Conservation (phyloP, 2,329 filamentous ascomycete species). For the Ceratocystis harringtonii region DNA sequence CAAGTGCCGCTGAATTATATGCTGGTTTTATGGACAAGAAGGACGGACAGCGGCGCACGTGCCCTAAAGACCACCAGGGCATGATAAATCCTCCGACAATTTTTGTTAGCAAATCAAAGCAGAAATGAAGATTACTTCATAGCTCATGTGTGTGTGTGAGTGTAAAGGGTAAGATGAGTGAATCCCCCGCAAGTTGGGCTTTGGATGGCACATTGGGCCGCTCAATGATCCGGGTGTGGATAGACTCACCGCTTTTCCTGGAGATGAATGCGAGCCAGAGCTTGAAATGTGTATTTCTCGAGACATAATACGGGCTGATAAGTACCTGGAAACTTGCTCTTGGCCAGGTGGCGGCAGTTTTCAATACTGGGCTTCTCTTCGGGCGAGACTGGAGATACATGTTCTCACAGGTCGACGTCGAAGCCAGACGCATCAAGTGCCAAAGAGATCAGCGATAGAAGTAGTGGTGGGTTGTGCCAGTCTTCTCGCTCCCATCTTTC, state of each 20-base stretch:
- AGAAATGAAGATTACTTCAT: not conserved
- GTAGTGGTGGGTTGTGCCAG: too few relatives aligned
- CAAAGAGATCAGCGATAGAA: too few relatives aligned
- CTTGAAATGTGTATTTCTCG: too few relatives aligned
- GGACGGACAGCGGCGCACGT: not conserved
- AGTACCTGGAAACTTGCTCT: too few relatives aligned
- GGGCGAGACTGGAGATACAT: too few relatives aligned
- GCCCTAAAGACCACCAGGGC: not conserved
- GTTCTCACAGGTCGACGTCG: too few relatives aligned
- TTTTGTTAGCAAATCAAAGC: not conserved
- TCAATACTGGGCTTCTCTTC: too few relatives aligned
- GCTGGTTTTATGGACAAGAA: not conserved
- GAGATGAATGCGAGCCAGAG: not conserved
- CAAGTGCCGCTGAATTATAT: slow-evolving; percentile 6
- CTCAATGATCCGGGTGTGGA: not conserved
- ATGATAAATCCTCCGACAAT: slow-evolving; percentile 2
- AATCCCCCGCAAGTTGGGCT: not conserved
- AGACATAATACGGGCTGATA: too few relatives aligned
- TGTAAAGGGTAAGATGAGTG: not conserved
- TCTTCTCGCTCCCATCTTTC: too few relatives aligned
- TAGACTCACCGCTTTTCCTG: not conserved
- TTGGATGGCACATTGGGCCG: not conserved
- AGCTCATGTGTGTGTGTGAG: not conserved
- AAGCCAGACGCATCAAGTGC: too few relatives aligned
- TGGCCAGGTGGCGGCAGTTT: too few relatives aligned